Evolutionary conservation across 1,284 basidiomycete species (phyloP).

Genomic region (Irpex sp.): DNA sequence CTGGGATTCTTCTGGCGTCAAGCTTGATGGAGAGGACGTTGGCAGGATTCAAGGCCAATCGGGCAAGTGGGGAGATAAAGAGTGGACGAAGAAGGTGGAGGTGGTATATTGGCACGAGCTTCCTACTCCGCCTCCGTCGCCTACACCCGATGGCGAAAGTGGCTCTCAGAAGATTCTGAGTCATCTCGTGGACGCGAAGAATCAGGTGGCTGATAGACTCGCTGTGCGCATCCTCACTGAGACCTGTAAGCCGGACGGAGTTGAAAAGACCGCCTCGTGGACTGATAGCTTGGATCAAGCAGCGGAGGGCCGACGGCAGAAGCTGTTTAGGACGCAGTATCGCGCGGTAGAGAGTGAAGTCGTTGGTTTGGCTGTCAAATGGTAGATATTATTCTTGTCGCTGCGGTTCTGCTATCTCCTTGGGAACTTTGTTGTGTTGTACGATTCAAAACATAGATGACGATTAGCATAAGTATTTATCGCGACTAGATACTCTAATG

Average conservation of each 20-base stretch:
- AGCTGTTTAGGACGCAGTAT: slow-evolving; percentile 79
- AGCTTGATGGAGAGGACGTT: slow-evolving; percentile 35
- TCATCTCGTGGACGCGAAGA: slow-evolving; percentile 8
- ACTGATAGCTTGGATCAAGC: slow-evolving; percentile 34
- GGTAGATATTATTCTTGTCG: slow-evolving; percentile 18
- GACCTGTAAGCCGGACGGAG: slow-evolving; percentile 24
- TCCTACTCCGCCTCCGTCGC: slow-evolving; percentile 50
- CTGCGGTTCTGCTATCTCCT: not conserved
- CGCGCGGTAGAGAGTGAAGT: slow-evolving; percentile 87
- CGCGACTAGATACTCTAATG: not conserved
- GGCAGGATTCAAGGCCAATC: slow-evolving; percentile 25
- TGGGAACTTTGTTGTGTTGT: not conserved
- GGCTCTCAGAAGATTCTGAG: slow-evolving; percentile 1
- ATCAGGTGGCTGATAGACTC: slow-evolving; percentile 35
- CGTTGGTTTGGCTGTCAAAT: slow-evolving; percentile 34
- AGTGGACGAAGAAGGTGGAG: slow-evolving; percentile 79
- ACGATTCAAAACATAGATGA: not conserved
- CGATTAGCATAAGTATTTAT: not conserved
- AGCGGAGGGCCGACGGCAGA: slow-evolving; percentile 37
- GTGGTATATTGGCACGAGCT: slow-evolving; percentile 67
- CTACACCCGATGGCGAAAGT: slow-evolving; percentile 14
- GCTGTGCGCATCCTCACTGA: slow-evolving; percentile 43
- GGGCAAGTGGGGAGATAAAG: slow-evolving; percentile 70
- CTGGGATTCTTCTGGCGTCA: slow-evolving; percentile 50
- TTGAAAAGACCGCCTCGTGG: slow-evolving; percentile 20